A percentile compares a stretch with the other conserved stretches of the same genome.
These are phyloP conservation scores for Fusarium fracticaudum DNA, from an alignment of 2,329 filamentous ascomycete genomes.

Conservation along the genomic window DNA sequence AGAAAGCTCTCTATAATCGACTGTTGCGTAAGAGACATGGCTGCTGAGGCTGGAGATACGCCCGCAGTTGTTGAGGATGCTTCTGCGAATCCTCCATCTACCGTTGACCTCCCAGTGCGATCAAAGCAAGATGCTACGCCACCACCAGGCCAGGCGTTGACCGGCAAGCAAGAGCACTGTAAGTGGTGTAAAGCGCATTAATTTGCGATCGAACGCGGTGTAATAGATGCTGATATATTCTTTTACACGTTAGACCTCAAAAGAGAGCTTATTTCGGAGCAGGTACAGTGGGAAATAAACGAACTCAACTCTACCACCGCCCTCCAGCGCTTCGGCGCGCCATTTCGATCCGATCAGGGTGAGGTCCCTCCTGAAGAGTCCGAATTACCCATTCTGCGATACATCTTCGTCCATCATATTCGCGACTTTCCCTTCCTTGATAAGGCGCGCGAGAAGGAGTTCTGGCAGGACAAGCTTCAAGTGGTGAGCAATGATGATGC, in stretches of 20 bases:
- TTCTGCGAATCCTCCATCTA: constrained; percentile 20
- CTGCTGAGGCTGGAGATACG: constrained; percentile 40
- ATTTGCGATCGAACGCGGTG: background rate
- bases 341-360: constrained; percentile 90
- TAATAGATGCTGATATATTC: constrained; percentile 21
- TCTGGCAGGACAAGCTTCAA: constrained; percentile 99
- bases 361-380: constrained; percentile 94
- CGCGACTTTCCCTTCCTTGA: constrained; percentile 98
- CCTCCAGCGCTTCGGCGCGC: constrained; percentile 92
- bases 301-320: constrained; percentile 96
- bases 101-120: constrained; percentile 45
- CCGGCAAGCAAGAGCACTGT: constrained; percentile 99
- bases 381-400: constrained; percentile 90
- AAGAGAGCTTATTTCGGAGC: constrained; percentile 89
- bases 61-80: constrained; percentile 34
- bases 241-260: constrained; percentile 74
- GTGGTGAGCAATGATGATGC: constrained; percentile 67
- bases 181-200: constrained; percentile 46
- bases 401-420: constrained; percentile 98
- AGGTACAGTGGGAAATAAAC: constrained; percentile 88
- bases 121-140: constrained; percentile 45
- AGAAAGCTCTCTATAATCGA: constrained; percentile 7
- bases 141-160: constrained; percentile 66
- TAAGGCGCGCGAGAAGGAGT: constrained; percentile 97
- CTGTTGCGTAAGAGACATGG: constrained; percentile 40